Evolutionary conservation across 352 stramenopile species (phyloP), one percentile per base, ranked within the genome.

Genomic region (Globisporangium irregulare): DNA sequence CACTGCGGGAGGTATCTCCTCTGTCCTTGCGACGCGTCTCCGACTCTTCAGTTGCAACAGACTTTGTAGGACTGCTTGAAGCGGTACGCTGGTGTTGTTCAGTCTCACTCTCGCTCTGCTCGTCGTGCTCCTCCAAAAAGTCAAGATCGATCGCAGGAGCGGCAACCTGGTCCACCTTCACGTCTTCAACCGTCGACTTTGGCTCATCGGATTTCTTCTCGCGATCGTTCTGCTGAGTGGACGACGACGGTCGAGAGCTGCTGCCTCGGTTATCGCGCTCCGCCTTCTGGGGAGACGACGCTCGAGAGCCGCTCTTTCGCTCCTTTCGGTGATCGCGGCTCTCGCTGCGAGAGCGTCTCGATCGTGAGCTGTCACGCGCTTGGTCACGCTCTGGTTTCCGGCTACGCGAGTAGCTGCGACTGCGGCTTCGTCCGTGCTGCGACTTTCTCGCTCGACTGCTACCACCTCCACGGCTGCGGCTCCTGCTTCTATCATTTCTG

Each of bases 71-170:
- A 34, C 60, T 71, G 18, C 24, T 66, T 8, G 29, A 22, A 1
- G 27, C 56, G 24, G 24, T n/a, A 12, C 18, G 43, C 43, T 51
- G 27, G 6, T 60, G 36, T 20, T 76, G 67, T 18, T 82, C 69
- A 20, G 50, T 66, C n/a, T 84, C 82, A 50, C 73, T 84, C 12
- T 84, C 81, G 67, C 78, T 88, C 0, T 58, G 53, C 34, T 79
- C 65, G 14, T 76, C 69, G 34, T 76, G 75, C 25, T 92, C 84
- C 43, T 93, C 80, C 61, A 95, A 66, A 66, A 95, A 95, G 69
- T 92, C 87, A 64, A 95, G 76, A 64, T 95, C 87, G 69, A 95
- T 95, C 3, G 87, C 87, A 60, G 87, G 87, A 24, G 87, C 87
- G 27, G 85, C 84, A 22, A 95, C 78, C 51, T 92, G 78, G 54